Base-by-base conservation (phyloP, 2,329 filamentous ascomycete genomes). In the Fusarium sp. region DNA sequence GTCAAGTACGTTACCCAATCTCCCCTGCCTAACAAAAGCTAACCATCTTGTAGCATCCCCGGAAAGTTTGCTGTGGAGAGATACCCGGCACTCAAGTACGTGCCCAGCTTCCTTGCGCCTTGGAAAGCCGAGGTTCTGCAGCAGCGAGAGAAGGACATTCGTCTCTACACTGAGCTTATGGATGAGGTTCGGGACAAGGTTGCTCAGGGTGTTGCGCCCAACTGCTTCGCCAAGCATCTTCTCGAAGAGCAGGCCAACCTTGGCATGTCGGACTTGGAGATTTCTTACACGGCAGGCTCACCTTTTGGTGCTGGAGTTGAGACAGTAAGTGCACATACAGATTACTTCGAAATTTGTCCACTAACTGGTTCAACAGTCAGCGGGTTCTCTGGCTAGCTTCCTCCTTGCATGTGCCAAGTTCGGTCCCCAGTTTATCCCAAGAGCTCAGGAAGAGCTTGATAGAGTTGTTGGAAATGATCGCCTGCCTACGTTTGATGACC, bases 341-440 rank as follows among this genome's bases (percentile, higher is more conserved):
- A 4, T 1, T 1, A 1, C 16, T 0, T 6, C 11, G 2, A 23
- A 9, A 1, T 2, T 2, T n/a, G 2, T 6, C 2, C 2, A 6
- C 33, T 64, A 25, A 51, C 2, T 51, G 0, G 0, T 0, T 7
- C 0, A 0, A 13, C 0, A 75, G 82, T 87, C 68, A 62, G 86
- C 68, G 73, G 86, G 60, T 63, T 87, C 77, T 62, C 82, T 76
- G 65, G 83, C 64, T 0, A 87, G 79, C n/a, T 82, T 87, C 71
- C 78, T 85, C 18, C 78, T 88, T 0, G 85, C 84, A 0, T 87
- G 87, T 74, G 81, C 79, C 14, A 77, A 85, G n/a, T 83, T 83
- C 31, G 83, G 82, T 1, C 83, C 82, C 0, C 80, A 82, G 7
- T 83, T 85, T 4, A 83, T 87, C 6, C 80, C 79, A 1, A 74